Evolutionary conservation across 2,329 filamentous ascomycete species (phyloP).

Genomic region (Alternaria triticimaculans): DNA sequence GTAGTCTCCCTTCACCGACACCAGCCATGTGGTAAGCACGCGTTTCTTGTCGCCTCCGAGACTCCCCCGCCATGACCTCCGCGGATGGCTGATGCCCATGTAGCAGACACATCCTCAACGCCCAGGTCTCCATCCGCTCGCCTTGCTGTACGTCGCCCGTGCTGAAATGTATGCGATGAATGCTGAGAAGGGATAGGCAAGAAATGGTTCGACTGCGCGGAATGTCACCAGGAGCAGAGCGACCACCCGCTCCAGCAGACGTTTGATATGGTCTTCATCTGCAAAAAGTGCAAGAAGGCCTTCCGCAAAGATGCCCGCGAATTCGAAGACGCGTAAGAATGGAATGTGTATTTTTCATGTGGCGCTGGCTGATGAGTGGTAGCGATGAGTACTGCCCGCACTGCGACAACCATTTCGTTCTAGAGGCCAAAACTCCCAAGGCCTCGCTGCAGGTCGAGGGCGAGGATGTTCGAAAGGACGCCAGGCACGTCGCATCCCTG

Average conservation of each 20-base stretch:
- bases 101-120: slow-evolving; percentile 98
- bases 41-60: slow-evolving; percentile 13
- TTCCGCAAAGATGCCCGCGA: slow-evolving; percentile 93
- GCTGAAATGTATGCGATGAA: background rate
- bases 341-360: background rate
- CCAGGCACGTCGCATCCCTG: slow-evolving; percentile 55
- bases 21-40: slow-evolving; percentile 36
- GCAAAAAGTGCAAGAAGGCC: slow-evolving; percentile 98
- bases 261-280: slow-evolving; percentile 91
- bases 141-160: slow-evolving; percentile 77
- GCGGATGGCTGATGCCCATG: slow-evolving; percentile 29
- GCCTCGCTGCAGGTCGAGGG: slow-evolving; percentile 86
- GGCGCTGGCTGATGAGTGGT: slow-evolving; percentile 10
- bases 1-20: slow-evolving; percentile 3
- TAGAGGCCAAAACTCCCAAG: slow-evolving; percentile 86
- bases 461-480: slow-evolving; percentile 85
- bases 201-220: slow-evolving; percentile 99
- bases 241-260: slow-evolving; percentile 76
- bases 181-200: slow-evolving; percentile 62
- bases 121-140: slow-evolving; percentile 93
- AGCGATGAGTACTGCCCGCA: slow-evolving; percentile 98
- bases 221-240: slow-evolving; percentile 87
- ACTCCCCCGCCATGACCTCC: slow-evolving; percentile 18
- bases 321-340: slow-evolving; percentile 75
- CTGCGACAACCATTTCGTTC: slow-evolving; percentile 97